These are phyloP conservation scores for Lactarius vividus DNA, from an alignment of 768 basidiomycete genomes.

Conservation along the genomic window DNA sequence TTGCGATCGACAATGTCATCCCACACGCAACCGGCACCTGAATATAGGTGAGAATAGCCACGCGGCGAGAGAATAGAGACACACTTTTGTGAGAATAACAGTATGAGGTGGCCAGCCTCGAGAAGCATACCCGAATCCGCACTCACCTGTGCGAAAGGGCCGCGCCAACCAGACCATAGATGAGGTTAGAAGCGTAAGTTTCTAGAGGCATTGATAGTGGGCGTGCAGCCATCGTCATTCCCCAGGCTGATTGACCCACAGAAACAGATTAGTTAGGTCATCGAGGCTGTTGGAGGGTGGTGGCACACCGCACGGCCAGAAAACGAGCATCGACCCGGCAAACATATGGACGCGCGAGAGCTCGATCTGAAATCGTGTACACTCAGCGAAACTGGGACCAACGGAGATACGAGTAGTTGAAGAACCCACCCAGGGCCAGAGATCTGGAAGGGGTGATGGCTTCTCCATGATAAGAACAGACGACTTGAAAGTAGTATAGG, in stretches of 20 bases:
- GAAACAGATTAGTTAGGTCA: background rate
- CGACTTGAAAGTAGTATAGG: background rate
- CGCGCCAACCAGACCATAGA: conserved; percentile 4
- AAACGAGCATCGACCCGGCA: conserved; percentile 28
- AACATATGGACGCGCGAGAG: conserved; percentile 31
- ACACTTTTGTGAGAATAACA: background rate
- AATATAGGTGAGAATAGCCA: background rate
- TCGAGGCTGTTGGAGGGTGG: too few species aligned
- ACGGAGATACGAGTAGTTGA: background rate
- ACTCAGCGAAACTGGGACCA: background rate
- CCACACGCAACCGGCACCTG: conserved; percentile 19
- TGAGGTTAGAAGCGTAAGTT: conserved; percentile 7
- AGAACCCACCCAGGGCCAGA: conserved; percentile 11
- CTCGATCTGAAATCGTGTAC: conserved; percentile 6
- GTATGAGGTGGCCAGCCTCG: background rate
- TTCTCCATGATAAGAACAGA: background rate
- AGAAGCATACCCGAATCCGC: background rate
- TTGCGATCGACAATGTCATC: conserved; percentile 24
- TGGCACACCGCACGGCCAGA: conserved; percentile 28
- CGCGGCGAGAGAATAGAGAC: background rate
- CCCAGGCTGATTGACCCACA: conserved; percentile 23
- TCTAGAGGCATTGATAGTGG: conserved; percentile 18
- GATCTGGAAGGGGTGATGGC: background rate
- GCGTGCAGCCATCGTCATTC: conserved; percentile 29
- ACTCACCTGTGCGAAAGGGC: conserved; percentile 9